These are phyloP conservation scores for Barnettozyma pratensis DNA, from an alignment of 805 yeast genomes.

Conservation along the genomic window DNA sequence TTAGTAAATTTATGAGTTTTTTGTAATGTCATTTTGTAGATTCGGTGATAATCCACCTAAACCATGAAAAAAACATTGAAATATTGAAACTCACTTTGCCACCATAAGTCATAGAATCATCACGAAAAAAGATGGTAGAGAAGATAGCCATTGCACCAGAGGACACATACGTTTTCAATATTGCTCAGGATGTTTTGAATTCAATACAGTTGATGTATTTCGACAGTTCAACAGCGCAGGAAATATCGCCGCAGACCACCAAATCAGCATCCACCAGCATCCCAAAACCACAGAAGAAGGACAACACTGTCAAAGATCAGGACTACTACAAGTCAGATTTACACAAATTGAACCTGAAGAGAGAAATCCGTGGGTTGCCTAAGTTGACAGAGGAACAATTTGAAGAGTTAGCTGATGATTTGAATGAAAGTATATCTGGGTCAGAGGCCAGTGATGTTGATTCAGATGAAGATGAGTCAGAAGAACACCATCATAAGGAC, in stretches of 20 bases:
- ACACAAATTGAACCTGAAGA: conserved; percentile 54
- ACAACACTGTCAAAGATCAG: conserved; percentile 20
- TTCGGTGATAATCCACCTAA: too few relatives aligned
- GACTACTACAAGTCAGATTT: conserved; percentile 54
- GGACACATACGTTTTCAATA: conserved; percentile 46
- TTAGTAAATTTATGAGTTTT: too few relatives aligned
- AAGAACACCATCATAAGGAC: conserved; percentile 12
- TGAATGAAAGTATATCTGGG: conserved; percentile 58
- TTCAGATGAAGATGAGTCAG: conserved; percentile 20
- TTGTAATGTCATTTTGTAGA: too few relatives aligned
- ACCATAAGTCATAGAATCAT: not conserved
- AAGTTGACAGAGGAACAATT: conserved; percentile 54
- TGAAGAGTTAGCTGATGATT: conserved; percentile 45
- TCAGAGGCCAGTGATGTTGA: conserved; percentile 36
- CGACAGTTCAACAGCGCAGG: conserved; percentile 43
- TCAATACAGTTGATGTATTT: conserved; percentile 51
- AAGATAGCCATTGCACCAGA: conserved; percentile 8
- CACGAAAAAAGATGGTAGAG: not conserved
- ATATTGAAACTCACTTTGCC: not conserved
- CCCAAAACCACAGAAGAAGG: not conserved
- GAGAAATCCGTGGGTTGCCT: conserved; percentile 40
- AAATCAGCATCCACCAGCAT: not conserved
- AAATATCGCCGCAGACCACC: conserved; percentile 13
- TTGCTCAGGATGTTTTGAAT: conserved; percentile 34
- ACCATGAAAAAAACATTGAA: too few relatives aligned